Percentiles rank a stretch among this genome's conserved stretches.
Conservation (phyloP, 2,329 filamentous ascomycete genomes). For the Colletotrichum paranaense region DNA sequence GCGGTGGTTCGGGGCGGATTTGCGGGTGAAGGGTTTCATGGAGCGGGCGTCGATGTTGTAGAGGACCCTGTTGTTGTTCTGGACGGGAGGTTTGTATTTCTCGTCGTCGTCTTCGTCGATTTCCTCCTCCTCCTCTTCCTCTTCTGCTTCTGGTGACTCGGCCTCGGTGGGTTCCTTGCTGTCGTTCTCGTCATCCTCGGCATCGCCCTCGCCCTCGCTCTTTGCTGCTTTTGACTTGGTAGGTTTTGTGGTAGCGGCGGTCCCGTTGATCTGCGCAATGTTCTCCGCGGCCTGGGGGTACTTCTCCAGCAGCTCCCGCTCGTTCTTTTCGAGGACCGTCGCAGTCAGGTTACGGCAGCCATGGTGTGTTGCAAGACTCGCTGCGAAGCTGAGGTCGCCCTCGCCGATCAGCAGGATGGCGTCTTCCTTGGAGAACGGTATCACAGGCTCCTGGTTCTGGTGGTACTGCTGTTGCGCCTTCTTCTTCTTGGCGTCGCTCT, state of each 20-base stretch:
- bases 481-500: constrained; percentile 28
- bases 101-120: constrained; percentile 26
- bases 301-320: constrained; percentile 72
- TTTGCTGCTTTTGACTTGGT: constrained; percentile 9
- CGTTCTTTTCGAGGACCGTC: constrained; percentile 72
- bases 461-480: constrained; percentile 39
- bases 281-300: constrained; percentile 77
- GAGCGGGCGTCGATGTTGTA: constrained; percentile 77
- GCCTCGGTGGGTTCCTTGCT: not conserved
- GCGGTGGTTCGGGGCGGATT: constrained; percentile 27
- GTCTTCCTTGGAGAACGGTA: constrained; percentile 76
- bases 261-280: constrained; percentile 59
- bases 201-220: constrained; percentile 17
- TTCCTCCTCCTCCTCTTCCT: constrained; percentile 36
- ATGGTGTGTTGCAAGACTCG: constrained; percentile 74
- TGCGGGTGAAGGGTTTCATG: constrained; percentile 59
- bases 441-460: constrained; percentile 58
- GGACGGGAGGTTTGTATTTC: constrained; percentile 32
- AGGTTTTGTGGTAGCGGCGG: not conserved
- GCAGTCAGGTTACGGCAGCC: constrained; percentile 74
- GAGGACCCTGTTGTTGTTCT: constrained; percentile 56
- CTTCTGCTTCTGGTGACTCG: not conserved
- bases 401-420: constrained; percentile 83
- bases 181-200: constrained; percentile 2
- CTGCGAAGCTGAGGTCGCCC: constrained; percentile 83